These are phyloP conservation scores for Suillus occidentalis DNA, from an alignment of 768 basidiomycete species.

Conservation along the genomic window DNA sequence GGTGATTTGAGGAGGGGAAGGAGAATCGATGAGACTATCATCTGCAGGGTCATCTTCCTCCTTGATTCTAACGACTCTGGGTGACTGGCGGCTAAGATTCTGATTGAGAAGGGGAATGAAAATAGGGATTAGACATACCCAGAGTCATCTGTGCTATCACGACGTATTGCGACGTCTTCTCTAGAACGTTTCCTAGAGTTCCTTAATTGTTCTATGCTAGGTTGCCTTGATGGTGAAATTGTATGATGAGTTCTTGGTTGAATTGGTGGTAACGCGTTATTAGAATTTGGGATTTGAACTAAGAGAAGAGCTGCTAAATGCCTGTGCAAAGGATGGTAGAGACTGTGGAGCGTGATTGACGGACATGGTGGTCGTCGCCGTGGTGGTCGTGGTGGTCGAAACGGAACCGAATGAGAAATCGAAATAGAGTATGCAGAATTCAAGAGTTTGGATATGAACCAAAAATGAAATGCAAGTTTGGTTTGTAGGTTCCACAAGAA, in stretches of 20 bases:
- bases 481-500: background rate
- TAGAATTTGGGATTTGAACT: conserved; percentile 47
- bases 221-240: conserved; percentile 35
- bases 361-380: conserved; percentile 38
- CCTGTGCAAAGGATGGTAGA: conserved; percentile 77
- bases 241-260: conserved; percentile 42
- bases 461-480: background rate
- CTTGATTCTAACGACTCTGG: conserved; percentile 54
- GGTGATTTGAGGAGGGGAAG: conserved; percentile 33
- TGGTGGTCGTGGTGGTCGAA: background rate
- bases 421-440: conserved; percentile 2
- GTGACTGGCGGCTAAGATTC: conserved; percentile 43
- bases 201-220: conserved; percentile 31
- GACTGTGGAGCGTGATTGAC: conserved; percentile 53
- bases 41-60: conserved; percentile 57
- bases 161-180: conserved; percentile 33
- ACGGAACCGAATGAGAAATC: conserved; percentile 8
- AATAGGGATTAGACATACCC: conserved; percentile 40
- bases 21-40: conserved; percentile 35
- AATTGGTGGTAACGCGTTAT: conserved; percentile 68
- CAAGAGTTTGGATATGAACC: conserved; percentile 1
- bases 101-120: conserved; percentile 16
- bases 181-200: conserved; percentile 45
- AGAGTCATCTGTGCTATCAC: conserved; percentile 41
- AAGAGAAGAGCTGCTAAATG: conserved; percentile 62